Evolutionary conservation across 2,329 filamentous ascomycete genomes (phyloP), one percentile per base, ranked within the genome.

Genomic region (Xylaria sp.): DNA sequence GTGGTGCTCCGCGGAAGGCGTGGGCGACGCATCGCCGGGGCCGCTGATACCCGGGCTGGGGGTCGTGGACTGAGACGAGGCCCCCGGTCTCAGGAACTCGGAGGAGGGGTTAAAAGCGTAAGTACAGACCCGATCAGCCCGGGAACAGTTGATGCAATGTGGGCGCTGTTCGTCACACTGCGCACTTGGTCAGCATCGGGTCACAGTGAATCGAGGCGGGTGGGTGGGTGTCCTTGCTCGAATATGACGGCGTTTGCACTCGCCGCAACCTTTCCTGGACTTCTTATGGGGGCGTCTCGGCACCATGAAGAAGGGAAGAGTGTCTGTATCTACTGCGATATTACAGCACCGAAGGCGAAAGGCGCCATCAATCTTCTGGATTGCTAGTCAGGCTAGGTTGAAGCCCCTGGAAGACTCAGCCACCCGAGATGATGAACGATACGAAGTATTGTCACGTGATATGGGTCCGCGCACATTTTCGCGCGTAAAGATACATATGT

Each of bases 171-270:
- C 52, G 16, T 59, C 57, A 49, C 56, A 59, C 56, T 59, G 20
- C 4, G 11, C 17, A 40, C 26, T 13, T 18, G 24, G 47, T 55
- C 45, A 57, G 52, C 20, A n/a, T 18, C n/a, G 11, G 16, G 4
- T 34, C 16, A 20, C 37, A 40, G 4, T 11, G 17, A 8, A 24
- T 37, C 11, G n/a, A 38, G 34, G 24, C 42, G 34, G 34, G n/a
- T 21, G 7, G 38, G 37, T 18, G 8, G 20, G 20, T 48, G 11
- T 26, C 24, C 57, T 57, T 54, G 48, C 57, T 46, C 57, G 54
- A 5, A 57, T 60, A 40, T 60, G 57, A 44, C 57, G 54, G 41
- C 48, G 51, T 9, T 48, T 44, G 44, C 50, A 57, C 26, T 60
- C 54, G 20, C 54, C 48, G 29, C 51, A 52, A 17, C 54, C 57